phyloP scores from a whole-genome alignment of 2,329 filamentous ascomycete species.

The Uncinocarpus reesii region DNA sequence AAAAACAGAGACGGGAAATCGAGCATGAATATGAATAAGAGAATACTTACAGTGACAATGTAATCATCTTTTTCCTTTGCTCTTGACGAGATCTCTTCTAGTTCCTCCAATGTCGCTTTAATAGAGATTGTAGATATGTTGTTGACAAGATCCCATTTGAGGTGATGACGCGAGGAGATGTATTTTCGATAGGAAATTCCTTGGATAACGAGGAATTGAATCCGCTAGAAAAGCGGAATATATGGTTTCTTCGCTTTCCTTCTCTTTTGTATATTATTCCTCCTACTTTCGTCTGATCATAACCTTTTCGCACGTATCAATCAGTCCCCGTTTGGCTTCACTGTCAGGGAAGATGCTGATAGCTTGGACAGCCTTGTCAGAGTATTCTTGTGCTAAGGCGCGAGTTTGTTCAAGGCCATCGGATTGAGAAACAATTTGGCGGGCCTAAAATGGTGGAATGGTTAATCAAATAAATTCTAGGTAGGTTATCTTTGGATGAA shows the following conservation, averaged over 20 bases:
- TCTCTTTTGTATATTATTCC: too few relatives aligned
- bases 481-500: not conserved
- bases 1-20: not conserved
- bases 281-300: constrained; percentile 80
- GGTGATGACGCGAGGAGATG: too few relatives aligned
- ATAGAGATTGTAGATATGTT: too few relatives aligned
- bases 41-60: too few relatives aligned
- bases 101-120: too few relatives aligned
- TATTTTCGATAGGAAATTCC: too few relatives aligned
- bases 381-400: constrained; percentile 80
- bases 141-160: too few relatives aligned
- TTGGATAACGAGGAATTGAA: too few relatives aligned
- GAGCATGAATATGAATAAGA: too few relatives aligned
- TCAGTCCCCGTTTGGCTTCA: constrained; percentile 80
- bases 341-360: constrained; percentile 80
- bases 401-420: constrained; percentile 87
- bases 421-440: constrained; percentile 70
- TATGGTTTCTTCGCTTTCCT: too few relatives aligned
- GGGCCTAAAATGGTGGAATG: constrained; percentile 50
- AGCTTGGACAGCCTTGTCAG: constrained; percentile 75
- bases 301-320: constrained; percentile 91
- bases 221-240: too few relatives aligned
- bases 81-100: too few relatives aligned
- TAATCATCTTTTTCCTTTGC: not conserved
- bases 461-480: not conserved